Base-by-base conservation (phyloP, 257 asterid species). In the Schizonepeta tenuifolia region DNA sequence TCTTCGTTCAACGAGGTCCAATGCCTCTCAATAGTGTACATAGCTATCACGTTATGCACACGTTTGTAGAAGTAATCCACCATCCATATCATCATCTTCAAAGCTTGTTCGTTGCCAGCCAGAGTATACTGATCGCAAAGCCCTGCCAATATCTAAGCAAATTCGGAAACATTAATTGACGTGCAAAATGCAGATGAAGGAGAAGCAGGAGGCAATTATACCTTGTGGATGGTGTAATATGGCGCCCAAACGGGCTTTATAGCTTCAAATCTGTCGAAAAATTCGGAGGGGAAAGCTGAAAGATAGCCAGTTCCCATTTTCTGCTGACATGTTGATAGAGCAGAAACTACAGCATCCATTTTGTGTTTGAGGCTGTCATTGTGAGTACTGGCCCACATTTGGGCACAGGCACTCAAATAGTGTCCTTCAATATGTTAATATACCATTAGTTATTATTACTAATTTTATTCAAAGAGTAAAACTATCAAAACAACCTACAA, bases 211-310 rank as follows among this genome's bases (percentile, higher is more conserved):
- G 44, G 9, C 35, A 21, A 14, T 21, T 2, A 22, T 18, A 92
- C 98, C 95, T 93, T 91, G 82, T 91, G 98, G 22, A 91, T 91
- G 1, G 98, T 91, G 81, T 91, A 93, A 75, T 93, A 93, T 0
- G 96, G 98, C n/a, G 98, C 97, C 99, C 97, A 92, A 5, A 95
- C 98, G 0, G 84, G 81, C 40, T 47, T n/a, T 56, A 90, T 33
- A 22, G 89, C 88, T 82, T 92, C 99, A 67, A 90, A 76, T 0
- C 89, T 88, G 70, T 95, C 96, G 13, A 95, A 95, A 2, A 69
- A 70, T 5, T 87, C 90, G 0, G 94, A 50, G 0, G 99, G 99
- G 54, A 95, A 95, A 47, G 98, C 98, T 11, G 98, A 90, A 53
- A 95, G 93, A 78, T 95, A 90, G 0, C 98, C 98, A 8, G 90